Conservation (phyloP, 176 grass and related monocot genomes). For the Zea luxurians region DNA sequence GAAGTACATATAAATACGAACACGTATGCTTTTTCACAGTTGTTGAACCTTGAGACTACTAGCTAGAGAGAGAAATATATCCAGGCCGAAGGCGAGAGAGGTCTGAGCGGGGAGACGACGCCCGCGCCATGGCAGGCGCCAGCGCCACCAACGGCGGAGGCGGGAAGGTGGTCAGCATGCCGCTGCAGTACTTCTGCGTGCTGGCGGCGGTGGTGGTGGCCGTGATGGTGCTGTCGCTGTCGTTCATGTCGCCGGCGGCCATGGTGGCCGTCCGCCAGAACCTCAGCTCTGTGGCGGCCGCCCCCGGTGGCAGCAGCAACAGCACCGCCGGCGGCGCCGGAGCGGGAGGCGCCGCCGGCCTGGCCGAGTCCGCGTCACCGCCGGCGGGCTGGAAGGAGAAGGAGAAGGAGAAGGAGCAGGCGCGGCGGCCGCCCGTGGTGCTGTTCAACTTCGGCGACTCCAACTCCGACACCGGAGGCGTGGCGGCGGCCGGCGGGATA, state of each 20-base stretch:
- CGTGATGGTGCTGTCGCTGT: slow-evolving; percentile 50
- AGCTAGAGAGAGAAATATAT: background rate
- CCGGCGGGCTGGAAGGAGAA: background rate
- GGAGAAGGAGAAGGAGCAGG: background rate
- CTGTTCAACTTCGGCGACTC: slow-evolving; percentile 97
- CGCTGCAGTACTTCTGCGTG: slow-evolving; percentile 58
- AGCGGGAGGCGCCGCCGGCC: background rate
- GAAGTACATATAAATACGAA: background rate
- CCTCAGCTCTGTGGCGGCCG: slow-evolving; percentile 29
- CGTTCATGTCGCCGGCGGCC: slow-evolving; percentile 42
- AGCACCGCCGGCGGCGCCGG: background rate
- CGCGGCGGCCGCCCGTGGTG: slow-evolving; percentile 33
- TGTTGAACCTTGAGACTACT: background rate
- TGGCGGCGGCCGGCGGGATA: slow-evolving; percentile 62
- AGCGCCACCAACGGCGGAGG: background rate
- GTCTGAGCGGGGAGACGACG: background rate
- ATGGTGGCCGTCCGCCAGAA: slow-evolving; percentile 51
- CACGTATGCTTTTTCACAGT: slow-evolving; percentile 6
- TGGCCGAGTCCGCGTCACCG: background rate
- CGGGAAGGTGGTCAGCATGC: slow-evolving; percentile 52
- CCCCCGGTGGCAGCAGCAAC: background rate
- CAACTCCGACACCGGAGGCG: slow-evolving; percentile 85
- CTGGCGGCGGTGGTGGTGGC: slow-evolving; percentile 42
- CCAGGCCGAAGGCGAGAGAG: slow-evolving; percentile 7
- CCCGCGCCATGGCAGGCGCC: slow-evolving; percentile 42